Percentiles rank a stretch among this genome's conserved stretches.
Evolutionary conservation across 148 eudicot species (phyloP).

Genomic region (Vaccinium macrocarpon): DNA sequence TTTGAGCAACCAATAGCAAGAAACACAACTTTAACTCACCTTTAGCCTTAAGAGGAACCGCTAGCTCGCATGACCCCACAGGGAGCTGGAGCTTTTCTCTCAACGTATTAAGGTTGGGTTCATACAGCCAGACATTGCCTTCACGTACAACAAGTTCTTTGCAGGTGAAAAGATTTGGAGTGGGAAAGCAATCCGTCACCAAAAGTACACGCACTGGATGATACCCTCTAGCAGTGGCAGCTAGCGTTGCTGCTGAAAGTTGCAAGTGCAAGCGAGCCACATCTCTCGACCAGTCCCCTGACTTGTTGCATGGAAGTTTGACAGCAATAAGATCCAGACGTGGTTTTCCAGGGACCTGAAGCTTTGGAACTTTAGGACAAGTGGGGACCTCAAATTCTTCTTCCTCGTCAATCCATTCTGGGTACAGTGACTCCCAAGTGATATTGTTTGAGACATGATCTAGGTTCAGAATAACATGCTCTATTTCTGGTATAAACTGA

Average conservation of each 20-base stretch:
- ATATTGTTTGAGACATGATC: conserved; percentile 48
- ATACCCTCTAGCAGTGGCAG: conserved; percentile 62
- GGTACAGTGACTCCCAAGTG: conserved; percentile 85
- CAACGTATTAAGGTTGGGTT: conserved; percentile 61
- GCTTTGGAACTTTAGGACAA: conserved; percentile 66
- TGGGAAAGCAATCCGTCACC: conserved; percentile 77
- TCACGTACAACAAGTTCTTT: conserved; percentile 64
- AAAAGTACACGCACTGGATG: conserved; percentile 68
- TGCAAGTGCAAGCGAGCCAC: conserved; percentile 87
- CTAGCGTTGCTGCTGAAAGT: conserved; percentile 78
- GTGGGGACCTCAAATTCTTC: conserved; percentile 73
- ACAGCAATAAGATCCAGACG: conserved; percentile 80
- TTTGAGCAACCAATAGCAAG: neutral
- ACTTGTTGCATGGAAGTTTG: conserved; percentile 83
- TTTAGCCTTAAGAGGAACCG: conserved; percentile 79
- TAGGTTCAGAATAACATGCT: conserved; percentile 60
- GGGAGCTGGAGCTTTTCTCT: conserved; percentile 86
- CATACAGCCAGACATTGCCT: conserved; percentile 78
- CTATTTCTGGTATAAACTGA: conserved; percentile 59
- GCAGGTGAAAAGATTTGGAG: conserved; percentile 82
- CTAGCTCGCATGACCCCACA: conserved; percentile 93
- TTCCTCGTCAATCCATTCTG: conserved; percentile 98
- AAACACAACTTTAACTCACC: conserved; percentile 38
- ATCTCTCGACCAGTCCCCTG: conserved; percentile 72
- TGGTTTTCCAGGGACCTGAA: conserved; percentile 65